phyloP scores from a whole-genome alignment of 768 basidiomycete species.

The Serendipita vermifera region DNA sequence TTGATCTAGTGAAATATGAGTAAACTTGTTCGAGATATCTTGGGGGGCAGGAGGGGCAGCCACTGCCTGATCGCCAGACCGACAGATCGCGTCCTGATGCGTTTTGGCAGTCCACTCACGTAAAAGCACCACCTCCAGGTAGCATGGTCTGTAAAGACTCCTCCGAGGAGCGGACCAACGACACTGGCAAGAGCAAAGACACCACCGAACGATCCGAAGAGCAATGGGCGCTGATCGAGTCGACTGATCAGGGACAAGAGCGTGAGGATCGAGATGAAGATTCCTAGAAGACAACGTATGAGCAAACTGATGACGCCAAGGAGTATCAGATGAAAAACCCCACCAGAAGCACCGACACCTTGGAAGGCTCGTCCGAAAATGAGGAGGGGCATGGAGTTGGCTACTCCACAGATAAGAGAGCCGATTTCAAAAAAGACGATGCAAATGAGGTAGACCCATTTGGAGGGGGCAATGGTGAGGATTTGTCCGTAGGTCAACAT shows the following conservation, averaged over 20 bases:
- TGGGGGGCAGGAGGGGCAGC: not conserved
- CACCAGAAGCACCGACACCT: slow-evolving; percentile 33
- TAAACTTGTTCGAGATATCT: not conserved
- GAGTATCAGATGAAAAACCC: slow-evolving; percentile 5
- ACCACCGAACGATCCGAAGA: slow-evolving; percentile 32
- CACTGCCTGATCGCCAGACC: no score
- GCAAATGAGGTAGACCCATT: slow-evolving; percentile 20
- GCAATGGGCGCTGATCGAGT: slow-evolving; percentile 21
- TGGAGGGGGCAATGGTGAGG: slow-evolving; percentile 23
- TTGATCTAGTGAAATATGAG: slow-evolving; percentile 1
- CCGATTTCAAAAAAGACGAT: slow-evolving; percentile 33
- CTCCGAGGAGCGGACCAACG: slow-evolving; percentile 26
- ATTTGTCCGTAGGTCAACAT: slow-evolving; percentile 24
- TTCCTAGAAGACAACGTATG: slow-evolving; percentile 10
- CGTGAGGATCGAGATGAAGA: slow-evolving; percentile 19
- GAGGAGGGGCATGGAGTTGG: slow-evolving; percentile 20
- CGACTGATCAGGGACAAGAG: slow-evolving; percentile 21
- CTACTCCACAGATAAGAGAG: slow-evolving; percentile 19
- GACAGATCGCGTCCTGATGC: slow-evolving; percentile 4
- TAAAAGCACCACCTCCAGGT: slow-evolving; percentile 30
- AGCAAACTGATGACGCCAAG: slow-evolving; percentile 1
- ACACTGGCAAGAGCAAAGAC: slow-evolving; percentile 26
- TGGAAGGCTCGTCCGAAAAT: slow-evolving; percentile 35
- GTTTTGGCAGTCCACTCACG: not conserved
- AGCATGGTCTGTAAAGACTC: slow-evolving; percentile 24